Evolutionary conservation across 106 monocot genomes (phyloP), one percentile per base, ranked within the genome.

Genomic region (Dactylorhiza incarnata): DNA sequence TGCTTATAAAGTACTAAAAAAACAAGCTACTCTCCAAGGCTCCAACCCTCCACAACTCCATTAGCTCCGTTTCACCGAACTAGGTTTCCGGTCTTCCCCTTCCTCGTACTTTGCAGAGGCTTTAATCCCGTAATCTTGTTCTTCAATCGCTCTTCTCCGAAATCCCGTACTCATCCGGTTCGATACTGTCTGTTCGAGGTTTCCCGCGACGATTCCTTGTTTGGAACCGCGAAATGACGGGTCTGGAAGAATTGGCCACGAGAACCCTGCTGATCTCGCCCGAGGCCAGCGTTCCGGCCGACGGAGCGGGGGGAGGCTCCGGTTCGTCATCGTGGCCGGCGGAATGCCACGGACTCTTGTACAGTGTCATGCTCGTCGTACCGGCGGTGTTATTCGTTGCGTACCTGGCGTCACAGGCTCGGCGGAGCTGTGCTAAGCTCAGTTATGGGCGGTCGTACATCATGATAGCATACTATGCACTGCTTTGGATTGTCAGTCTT

Each of bases 401-500:
- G 15, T 91, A 82, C 81, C 82, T 91, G 12, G 88, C 85, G 0
- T 91, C 82, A 7, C 91, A 82, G 71, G 86, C 86, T 29, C 78
- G 91, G 66, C 79, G 25, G 80, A 91, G 86, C 86, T 84, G 80
- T 26, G 45, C 83, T 0, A 88, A 81, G 79, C 82, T 91, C 63
- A 83, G 66, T n/a, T 82, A 88, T 84, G 91, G 86, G 49, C 56
- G 88, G 29, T 91, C 88, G 5, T 78, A 81, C 45, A 80, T 91
- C 44, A 88, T 88, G 84, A 84, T 88, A 23, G 79, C 82, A 8
- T 88, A 88, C 48, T 88, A 91, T 62, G 82, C 59, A 1, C 80
- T 91, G 49, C 73, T 91, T 4, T 91, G 91, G 88, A 45, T 81
- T 59, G 86, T 88, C 50, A 78, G 79, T 75, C 19, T 86, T 23